Percentiles rank a stretch among this genome's conserved stretches.
Evolutionary conservation across 805 yeast genomes (phyloP).

Genomic region (Pichia californica): DNA sequence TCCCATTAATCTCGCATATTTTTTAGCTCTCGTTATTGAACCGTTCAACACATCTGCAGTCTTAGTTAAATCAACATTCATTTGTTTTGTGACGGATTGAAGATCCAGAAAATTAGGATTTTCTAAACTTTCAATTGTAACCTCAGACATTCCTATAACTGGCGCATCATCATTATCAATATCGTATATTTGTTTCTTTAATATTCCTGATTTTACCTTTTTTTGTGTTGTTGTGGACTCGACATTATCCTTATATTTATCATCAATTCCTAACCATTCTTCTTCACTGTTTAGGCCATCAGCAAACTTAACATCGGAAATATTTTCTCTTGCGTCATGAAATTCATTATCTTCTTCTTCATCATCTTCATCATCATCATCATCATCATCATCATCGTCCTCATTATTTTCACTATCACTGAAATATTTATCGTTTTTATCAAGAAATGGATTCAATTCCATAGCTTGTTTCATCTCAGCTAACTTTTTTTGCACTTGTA

Average conservation of each 20-base stretch:
- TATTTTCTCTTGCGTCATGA: conserved; percentile 12
- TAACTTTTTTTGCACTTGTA: conserved; percentile 57
- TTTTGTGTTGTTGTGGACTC: conserved; percentile 16
- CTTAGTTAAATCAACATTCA: conserved; percentile 63
- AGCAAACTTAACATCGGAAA: conserved; percentile 16
- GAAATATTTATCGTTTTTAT: conserved; percentile 21
- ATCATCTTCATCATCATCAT: conserved; percentile 23
- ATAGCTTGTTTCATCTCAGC: conserved; percentile 40
- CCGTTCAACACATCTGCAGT: conserved; percentile 65
- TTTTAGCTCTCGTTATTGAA: conserved; percentile 72
- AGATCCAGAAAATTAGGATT: conserved; percentile 35
- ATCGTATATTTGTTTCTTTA: conserved; percentile 37
- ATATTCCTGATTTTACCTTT: conserved; percentile 32
- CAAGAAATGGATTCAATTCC: conserved; percentile 15
- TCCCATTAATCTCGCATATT: conserved; percentile 69
- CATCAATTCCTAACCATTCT: conserved; percentile 40
- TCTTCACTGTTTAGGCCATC: conserved; percentile 22
- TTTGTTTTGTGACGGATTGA: conserved; percentile 45
- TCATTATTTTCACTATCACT: conserved; percentile 23
- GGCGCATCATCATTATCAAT: conserved; percentile 32
- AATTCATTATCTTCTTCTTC: too few relatives aligned
- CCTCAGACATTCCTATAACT: conserved; percentile 42
- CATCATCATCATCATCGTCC: conserved; percentile 10
- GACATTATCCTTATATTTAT: conserved; percentile 13
- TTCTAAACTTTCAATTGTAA: conserved; percentile 52